Conservation (phyloP, 1,284 basidiomycete genomes). For the Trichosporon ovoides region DNA sequence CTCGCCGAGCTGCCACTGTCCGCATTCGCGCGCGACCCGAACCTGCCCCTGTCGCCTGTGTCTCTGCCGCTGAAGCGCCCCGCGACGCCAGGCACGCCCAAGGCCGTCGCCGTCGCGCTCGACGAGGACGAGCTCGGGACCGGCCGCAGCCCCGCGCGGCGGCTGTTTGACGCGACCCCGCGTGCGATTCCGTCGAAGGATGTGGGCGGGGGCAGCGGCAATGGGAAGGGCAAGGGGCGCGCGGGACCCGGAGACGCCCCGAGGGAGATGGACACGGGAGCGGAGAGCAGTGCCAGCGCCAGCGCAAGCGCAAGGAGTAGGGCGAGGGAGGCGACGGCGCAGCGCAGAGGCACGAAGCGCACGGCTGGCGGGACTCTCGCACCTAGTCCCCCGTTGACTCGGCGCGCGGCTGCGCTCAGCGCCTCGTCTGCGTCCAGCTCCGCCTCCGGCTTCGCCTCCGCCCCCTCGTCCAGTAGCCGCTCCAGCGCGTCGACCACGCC, state of each 20-base stretch:
- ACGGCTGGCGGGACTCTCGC: background rate
- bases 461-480: background rate
- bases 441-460: background rate
- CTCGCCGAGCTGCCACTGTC: slow-evolving; percentile 13
- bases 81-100: slow-evolving; percentile 1
- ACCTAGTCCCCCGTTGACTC: background rate
- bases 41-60: slow-evolving; percentile 9
- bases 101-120: background rate
- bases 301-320: too few species aligned
- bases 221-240: background rate
- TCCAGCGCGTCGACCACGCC: background rate
- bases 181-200: background rate
- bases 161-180: slow-evolving; percentile 11
- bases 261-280: too few species aligned
- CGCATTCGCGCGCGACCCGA: slow-evolving; percentile 13
- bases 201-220: background rate
- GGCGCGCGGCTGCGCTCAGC: too few species aligned
- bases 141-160: slow-evolving; percentile 15
- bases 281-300: too few species aligned
- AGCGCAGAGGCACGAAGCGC: too few species aligned
- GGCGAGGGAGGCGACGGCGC: too few species aligned
- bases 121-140: slow-evolving; percentile 17
- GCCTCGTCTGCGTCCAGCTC: too few species aligned
- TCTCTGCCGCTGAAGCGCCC: slow-evolving; percentile 20
- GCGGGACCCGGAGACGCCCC: too few species aligned